Base-by-base conservation (phyloP, 148 eudicot species). In the Vaccinium corymbosum region DNA sequence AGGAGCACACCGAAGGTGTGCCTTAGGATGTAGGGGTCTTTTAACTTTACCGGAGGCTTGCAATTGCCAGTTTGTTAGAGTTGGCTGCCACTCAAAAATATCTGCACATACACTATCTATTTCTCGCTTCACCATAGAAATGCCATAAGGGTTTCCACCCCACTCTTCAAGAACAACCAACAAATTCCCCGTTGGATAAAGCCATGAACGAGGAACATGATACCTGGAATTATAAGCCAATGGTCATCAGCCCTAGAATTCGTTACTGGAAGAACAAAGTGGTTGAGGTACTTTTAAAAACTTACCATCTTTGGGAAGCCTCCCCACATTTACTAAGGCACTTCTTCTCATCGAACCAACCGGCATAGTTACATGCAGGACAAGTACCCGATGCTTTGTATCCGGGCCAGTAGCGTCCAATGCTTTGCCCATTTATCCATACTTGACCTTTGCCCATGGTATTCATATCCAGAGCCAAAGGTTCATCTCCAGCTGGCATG, bases 361-460 rank as follows among this genome's bases (percentile, higher is more conserved):
- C 97, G 1, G 93, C 93, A 86, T 94, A 94, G 74, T 83, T 89
- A 79, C 98, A 94, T 29, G 87, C 86, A 9, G 87, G 84, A 85
- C 98, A 94, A 82, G 87, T 76, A 57, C 98, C 98, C 20, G 85
- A 83, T 71, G 98, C 98, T 83, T 78, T 91, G 77, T 93, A 92
- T 42, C 90, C 95, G 83, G 96, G 94, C 98, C 98, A 94, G 77
- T 94, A 90, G 76, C 95, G 95, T 62, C 98, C 98, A 57, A 93
- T 73, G 80, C 92, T 93, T 80, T 94, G 89, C 52, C 98, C 95
- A 38, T 94, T 93, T 81, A 94, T 87, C 98, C 98, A 94, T 57
- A 93, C 89, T 90, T 94, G 93, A 80, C 98, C 98, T 89, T 94
- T 94, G 35, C 98, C 94, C 95, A 94, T 94, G 76, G 87, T 91